Evolutionary conservation across 768 basidiomycete genomes (phyloP).

Genomic region (Cystobasidiopsis lactophilus): DNA sequence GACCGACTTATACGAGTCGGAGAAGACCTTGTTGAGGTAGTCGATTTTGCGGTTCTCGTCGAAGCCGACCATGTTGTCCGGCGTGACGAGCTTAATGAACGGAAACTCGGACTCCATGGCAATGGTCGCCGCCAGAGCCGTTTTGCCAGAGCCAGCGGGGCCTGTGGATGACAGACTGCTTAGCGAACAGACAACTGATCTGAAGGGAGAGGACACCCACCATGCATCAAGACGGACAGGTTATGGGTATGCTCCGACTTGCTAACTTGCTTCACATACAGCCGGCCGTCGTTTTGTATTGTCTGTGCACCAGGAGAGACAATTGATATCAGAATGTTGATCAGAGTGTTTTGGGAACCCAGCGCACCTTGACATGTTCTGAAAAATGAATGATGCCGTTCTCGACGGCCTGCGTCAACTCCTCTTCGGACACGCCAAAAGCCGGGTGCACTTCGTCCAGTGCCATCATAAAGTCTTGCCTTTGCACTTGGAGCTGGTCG

Average conservation of each 20-base stretch:
- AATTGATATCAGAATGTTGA: too few species aligned
- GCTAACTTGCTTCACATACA: slow-evolving; percentile 85
- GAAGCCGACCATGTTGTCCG: slow-evolving; percentile 91
- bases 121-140: slow-evolving; percentile 79
- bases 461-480: slow-evolving; percentile 67
- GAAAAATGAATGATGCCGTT: slow-evolving; percentile 90
- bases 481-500: slow-evolving; percentile 71
- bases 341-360: background rate
- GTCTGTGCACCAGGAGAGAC: slow-evolving; percentile 39
- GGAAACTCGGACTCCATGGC: slow-evolving; percentile 84
- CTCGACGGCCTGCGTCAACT: slow-evolving; percentile 73
- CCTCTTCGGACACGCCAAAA: slow-evolving; percentile 93
- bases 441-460: slow-evolving; percentile 87
- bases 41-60: slow-evolving; percentile 78
- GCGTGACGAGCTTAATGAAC: slow-evolving; percentile 91
- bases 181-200: too few species aligned
- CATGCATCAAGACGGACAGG: slow-evolving; percentile 72
- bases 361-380: slow-evolving; percentile 42
- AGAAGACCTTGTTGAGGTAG: slow-evolving; percentile 75
- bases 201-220: slow-evolving; percentile 15
- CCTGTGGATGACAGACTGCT: slow-evolving; percentile 25
- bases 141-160: slow-evolving; percentile 76
- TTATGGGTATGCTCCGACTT: slow-evolving; percentile 73
- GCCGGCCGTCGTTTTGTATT: slow-evolving; percentile 57
- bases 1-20: slow-evolving; percentile 92